Evolutionary conservation across 805 yeast species (phyloP).

Genomic region (Pichia eremophila): DNA sequence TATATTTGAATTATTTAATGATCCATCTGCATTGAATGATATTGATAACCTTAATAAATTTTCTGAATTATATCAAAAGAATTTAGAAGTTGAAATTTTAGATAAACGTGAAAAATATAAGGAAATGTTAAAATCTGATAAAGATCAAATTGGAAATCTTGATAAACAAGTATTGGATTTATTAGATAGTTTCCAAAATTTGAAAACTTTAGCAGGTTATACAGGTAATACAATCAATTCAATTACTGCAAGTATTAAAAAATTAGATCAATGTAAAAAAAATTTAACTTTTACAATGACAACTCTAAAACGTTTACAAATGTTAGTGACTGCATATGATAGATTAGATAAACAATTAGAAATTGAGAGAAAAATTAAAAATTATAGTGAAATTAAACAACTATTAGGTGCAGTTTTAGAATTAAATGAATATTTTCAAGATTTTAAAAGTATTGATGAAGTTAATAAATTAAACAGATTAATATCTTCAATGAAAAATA

Average conservation of each 20-base stretch:
- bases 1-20: slow-evolving; percentile 39
- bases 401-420: slow-evolving; percentile 65
- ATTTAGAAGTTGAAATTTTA: slow-evolving; percentile 38
- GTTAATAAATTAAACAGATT: slow-evolving; percentile 56
- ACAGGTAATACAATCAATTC: slow-evolving; percentile 55
- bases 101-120: slow-evolving; percentile 29
- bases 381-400: slow-evolving; percentile 46
- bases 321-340: slow-evolving; percentile 69
- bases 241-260: slow-evolving; percentile 71
- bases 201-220: slow-evolving; percentile 37
- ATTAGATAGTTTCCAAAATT: slow-evolving; percentile 35
- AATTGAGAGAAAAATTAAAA: slow-evolving; percentile 19
- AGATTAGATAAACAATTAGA: slow-evolving; percentile 41
- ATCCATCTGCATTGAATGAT: slow-evolving; percentile 40
- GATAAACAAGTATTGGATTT: slow-evolving; percentile 31
- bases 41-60: slow-evolving; percentile 42
- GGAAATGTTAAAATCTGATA: slow-evolving; percentile 11
- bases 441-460: slow-evolving; percentile 76
- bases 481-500: slow-evolving; percentile 49
- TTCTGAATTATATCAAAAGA: slow-evolving; percentile 40
- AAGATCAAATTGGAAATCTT: slow-evolving; percentile 14
- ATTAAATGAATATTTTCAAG: slow-evolving; percentile 60
- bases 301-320: slow-evolving; percentile 75
- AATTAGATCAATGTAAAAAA: slow-evolving; percentile 71
- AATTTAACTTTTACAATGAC: slow-evolving; percentile 82